Conservation (phyloP, 2,329 filamentous ascomycete genomes). For the Hypoxylon sp. region DNA sequence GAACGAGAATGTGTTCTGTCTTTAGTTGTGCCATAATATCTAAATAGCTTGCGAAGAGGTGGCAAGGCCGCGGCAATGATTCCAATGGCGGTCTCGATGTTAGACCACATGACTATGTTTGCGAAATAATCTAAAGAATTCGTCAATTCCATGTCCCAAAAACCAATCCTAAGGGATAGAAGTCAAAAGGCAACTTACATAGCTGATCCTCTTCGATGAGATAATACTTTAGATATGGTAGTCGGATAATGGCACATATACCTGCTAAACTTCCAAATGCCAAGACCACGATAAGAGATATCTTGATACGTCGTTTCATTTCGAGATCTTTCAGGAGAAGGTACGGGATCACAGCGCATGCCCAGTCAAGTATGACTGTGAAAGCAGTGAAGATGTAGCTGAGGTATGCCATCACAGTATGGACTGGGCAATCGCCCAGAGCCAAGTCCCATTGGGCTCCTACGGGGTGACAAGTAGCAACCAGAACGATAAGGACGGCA, state of each 20-base stretch:
- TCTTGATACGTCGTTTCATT: conserved; percentile 16
- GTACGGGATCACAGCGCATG: conserved; percentile 22
- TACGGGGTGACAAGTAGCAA: conserved; percentile 10
- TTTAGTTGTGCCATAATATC: conserved; percentile 22
- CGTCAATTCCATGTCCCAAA: neutral
- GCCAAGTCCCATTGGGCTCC: conserved; percentile 23
- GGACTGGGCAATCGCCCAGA: conserved; percentile 14
- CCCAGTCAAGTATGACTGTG: conserved; percentile 23
- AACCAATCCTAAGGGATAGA: neutral
- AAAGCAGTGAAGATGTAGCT: conserved; percentile 24
- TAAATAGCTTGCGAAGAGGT: conserved; percentile 19
- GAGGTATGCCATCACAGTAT: conserved; percentile 20
- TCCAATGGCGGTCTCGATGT: conserved; percentile 18
- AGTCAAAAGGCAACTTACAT: conserved; percentile 1
- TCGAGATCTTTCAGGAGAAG: conserved; percentile 22
- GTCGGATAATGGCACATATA: conserved; percentile 18
- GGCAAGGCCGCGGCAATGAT: conserved; percentile 17
- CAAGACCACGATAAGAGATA: conserved; percentile 20
- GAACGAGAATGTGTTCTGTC: neutral
- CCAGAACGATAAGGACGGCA: conserved; percentile 10
- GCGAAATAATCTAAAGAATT: conserved; percentile 5
- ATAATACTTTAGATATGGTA: conserved; percentile 31
- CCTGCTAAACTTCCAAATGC: conserved; percentile 22
- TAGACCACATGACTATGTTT: conserved; percentile 24
- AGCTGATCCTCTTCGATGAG: conserved; percentile 20